A percentile compares a stretch with the other conserved stretches of the same genome.
Conservation (phyloP, 2,329 filamentous ascomycete species). For the Colletotrichum tropicicola region DNA sequence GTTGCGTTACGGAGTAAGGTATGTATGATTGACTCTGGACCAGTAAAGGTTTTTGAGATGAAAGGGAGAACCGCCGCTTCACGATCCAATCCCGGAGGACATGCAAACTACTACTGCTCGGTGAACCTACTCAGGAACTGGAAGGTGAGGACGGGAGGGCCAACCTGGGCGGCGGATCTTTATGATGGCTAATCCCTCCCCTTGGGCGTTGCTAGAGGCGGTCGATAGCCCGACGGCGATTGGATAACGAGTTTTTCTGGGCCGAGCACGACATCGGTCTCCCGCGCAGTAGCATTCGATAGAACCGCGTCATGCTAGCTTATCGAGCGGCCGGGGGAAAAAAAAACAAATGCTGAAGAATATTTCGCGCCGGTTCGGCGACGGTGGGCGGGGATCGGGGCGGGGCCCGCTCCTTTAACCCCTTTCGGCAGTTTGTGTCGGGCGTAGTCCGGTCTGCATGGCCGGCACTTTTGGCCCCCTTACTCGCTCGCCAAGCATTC, state of each 20-base stretch:
- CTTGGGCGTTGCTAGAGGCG: neutral
- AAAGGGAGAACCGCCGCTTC: no score
- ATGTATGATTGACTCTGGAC: no score
- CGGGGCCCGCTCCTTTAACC: constrained; percentile 20
- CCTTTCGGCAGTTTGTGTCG: constrained; percentile 10
- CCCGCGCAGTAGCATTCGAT: neutral
- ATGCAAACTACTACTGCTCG: neutral
- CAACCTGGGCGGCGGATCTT: constrained; percentile 6
- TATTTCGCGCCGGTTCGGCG: neutral
- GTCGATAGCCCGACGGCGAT: constrained; percentile 1
- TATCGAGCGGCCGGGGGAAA: neutral
- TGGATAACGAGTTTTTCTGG: constrained; percentile 27
- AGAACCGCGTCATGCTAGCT: neutral
- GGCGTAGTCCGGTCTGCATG: neutral
- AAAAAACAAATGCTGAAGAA: neutral
- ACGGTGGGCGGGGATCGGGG: constrained; percentile 2
- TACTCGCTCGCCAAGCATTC: neutral
- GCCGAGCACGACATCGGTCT: constrained; percentile 24
- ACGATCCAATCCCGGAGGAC: no score
- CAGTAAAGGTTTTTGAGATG: no score
- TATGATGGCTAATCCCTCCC: neutral
- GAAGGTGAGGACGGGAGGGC: neutral
- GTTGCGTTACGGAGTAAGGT: no score
- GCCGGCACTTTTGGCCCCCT: neutral
- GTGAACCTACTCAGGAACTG: neutral